These are phyloP conservation scores for Drosera spatulata DNA, from an alignment of 179 eudicot genomes.

Conservation along the genomic window DNA sequence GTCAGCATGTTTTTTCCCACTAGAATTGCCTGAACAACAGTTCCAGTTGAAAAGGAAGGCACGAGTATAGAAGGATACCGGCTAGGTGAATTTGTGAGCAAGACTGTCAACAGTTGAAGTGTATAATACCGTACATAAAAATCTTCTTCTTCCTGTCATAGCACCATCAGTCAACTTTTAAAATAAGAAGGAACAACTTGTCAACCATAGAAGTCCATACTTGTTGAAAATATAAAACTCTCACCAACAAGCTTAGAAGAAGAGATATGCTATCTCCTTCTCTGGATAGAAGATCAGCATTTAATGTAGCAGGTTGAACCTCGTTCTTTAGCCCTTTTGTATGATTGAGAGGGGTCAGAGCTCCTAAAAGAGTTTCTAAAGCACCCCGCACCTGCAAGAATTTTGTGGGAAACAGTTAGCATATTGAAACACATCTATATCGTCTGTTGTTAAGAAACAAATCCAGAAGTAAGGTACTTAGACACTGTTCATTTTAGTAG, in stretches of 20 bases:
- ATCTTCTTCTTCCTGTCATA: conserved; percentile 85
- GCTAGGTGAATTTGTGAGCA: conserved; percentile 74
- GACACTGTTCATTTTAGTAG: no score
- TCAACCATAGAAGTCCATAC: neutral
- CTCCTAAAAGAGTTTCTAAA: conserved; percentile 85
- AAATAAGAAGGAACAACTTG: neutral
- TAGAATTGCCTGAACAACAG: neutral
- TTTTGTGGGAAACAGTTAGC: conserved; percentile 29
- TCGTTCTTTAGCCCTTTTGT: conserved; percentile 43
- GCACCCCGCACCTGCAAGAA: conserved; percentile 82
- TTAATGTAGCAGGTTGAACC: conserved; percentile 84
- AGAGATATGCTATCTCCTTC: conserved; percentile 86
- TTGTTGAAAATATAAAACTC: conserved; percentile 13
- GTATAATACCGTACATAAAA: conserved; percentile 93
- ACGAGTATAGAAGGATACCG: conserved; percentile 32
- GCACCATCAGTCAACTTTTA: conserved; percentile 6
- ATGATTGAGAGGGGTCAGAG: conserved; percentile 79
- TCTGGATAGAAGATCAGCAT: conserved; percentile 82
- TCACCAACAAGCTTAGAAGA: conserved; percentile 85
- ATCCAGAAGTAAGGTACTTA: no score
- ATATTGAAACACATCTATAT: neutral
- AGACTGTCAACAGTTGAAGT: conserved; percentile 85
- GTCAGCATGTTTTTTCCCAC: conserved; percentile 13
- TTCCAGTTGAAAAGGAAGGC: neutral
- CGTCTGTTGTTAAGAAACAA: no score